Conservation (phyloP, 2,329 filamentous ascomycete genomes). For the Hortaea sp. region DNA sequence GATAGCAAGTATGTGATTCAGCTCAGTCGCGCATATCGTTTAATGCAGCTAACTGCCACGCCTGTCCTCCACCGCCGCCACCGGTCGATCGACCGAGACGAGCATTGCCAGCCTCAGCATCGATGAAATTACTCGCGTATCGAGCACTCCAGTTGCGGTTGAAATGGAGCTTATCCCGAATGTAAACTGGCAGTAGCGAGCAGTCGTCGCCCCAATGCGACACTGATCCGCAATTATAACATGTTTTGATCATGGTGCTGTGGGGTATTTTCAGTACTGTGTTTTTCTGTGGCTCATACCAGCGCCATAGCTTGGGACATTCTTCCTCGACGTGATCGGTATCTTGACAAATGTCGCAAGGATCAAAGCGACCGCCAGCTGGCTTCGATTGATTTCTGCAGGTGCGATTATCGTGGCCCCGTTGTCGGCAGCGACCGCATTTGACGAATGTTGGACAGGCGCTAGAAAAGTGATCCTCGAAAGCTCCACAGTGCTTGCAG, state of each 20-base stretch:
- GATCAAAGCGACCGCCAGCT: conserved; percentile 5
- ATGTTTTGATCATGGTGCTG: conserved; percentile 5
- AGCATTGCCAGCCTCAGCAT: neutral
- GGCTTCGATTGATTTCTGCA: conserved; percentile 4
- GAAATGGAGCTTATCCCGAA: neutral
- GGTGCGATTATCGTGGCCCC: conserved; percentile 5
- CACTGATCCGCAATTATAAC: conserved; percentile 13
- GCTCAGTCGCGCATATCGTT: too few relatives aligned
- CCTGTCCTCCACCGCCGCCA: too few relatives aligned
- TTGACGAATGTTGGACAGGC: conserved; percentile 10
- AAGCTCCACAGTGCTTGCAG: conserved; percentile 6
- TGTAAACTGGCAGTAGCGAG: conserved; percentile 4
- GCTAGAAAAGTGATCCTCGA: conserved; percentile 6
- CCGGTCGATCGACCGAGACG: too few relatives aligned
- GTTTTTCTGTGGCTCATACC: neutral
- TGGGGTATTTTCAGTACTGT: neutral
- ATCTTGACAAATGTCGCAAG: conserved; percentile 12
- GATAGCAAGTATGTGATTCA: too few relatives aligned
- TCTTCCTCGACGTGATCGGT: conserved; percentile 17
- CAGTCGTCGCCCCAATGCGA: conserved; percentile 15
- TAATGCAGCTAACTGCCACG: too few relatives aligned
- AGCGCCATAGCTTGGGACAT: conserved; percentile 15
- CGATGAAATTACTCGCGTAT: neutral
- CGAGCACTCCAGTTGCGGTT: neutral
- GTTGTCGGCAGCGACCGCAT: conserved; percentile 12